Evolutionary conservation across 2,329 filamentous ascomycete genomes (phyloP).

Genomic region (Helminthosporium solani): DNA sequence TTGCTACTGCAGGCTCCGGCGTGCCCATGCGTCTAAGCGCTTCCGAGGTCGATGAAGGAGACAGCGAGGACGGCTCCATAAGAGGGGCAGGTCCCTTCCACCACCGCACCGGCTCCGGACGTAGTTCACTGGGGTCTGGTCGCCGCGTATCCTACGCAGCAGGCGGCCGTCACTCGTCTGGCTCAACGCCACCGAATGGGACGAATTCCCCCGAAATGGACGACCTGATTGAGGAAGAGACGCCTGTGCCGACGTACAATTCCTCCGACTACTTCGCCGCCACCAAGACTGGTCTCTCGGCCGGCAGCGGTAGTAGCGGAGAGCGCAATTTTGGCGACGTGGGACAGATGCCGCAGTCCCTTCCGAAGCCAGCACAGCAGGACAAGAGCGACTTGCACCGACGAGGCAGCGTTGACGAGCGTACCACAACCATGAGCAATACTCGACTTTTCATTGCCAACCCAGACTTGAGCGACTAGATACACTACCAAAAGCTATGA

Average conservation of each 20-base stretch:
- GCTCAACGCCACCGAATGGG: slow-evolving; percentile 56
- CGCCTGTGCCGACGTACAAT: slow-evolving; percentile 45
- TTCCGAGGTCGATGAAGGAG: slow-evolving; percentile 90
- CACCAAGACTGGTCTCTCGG: slow-evolving; percentile 44
- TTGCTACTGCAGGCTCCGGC: slow-evolving; percentile 72
- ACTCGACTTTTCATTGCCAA: slow-evolving; percentile 81
- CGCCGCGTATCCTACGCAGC: slow-evolving; percentile 42
- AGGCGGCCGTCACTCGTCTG: slow-evolving; percentile 51
- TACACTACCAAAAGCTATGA: slow-evolving; percentile 17
- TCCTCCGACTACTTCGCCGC: slow-evolving; percentile 48
- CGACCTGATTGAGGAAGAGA: slow-evolving; percentile 47
- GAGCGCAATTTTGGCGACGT: slow-evolving; percentile 56
- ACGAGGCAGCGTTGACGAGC: slow-evolving; percentile 80
- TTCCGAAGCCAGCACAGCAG: slow-evolving; percentile 45
- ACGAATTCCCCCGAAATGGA: slow-evolving; percentile 45
- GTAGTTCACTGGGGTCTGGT: slow-evolving; percentile 60
- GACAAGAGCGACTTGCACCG: slow-evolving; percentile 65
- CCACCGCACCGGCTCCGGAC: slow-evolving; percentile 70
- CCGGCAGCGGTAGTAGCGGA: slow-evolving; percentile 46
- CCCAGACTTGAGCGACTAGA: slow-evolving; percentile 63
- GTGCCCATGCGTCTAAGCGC: slow-evolving; percentile 90
- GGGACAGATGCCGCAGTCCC: slow-evolving; percentile 49
- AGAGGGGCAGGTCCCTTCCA: slow-evolving; percentile 51
- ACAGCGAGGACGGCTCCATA: slow-evolving; percentile 65
- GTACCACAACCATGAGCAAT: slow-evolving; percentile 69